Evolutionary conservation across 2,329 filamentous ascomycete genomes (phyloP).

Genomic region (Bipolaris oryzae): DNA sequence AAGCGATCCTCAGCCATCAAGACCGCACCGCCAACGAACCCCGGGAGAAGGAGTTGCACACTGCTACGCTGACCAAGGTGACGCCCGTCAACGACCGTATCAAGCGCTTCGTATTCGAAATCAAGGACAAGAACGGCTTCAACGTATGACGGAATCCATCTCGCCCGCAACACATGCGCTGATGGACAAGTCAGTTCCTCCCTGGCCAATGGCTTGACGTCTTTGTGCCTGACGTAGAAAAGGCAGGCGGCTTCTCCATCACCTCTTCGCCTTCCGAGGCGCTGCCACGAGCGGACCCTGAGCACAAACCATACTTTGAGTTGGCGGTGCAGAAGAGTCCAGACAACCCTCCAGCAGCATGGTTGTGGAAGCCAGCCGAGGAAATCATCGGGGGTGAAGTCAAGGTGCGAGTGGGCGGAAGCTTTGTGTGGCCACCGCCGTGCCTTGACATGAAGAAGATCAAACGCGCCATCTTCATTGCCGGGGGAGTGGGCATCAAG

Average conservation of each 20-base stretch:
- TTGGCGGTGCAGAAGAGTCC: slow-evolving; percentile 77
- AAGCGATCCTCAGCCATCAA: slow-evolving; percentile 59
- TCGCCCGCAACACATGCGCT: slow-evolving; percentile 36
- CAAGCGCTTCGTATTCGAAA: slow-evolving; percentile 69
- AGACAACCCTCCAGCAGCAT: slow-evolving; percentile 73
- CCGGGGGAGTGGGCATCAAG: slow-evolving; percentile 85
- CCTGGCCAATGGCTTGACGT: slow-evolving; percentile 91
- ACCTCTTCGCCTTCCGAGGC: slow-evolving; percentile 73
- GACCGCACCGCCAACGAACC: slow-evolving; percentile 77
- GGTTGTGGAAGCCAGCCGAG: slow-evolving; percentile 67
- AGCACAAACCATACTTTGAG: slow-evolving; percentile 65
- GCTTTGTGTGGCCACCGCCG: slow-evolving; percentile 77
- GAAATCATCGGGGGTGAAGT: slow-evolving; percentile 66
- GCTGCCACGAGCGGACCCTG: slow-evolving; percentile 29
- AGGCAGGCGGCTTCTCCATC: slow-evolving; percentile 86
- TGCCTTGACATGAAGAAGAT: slow-evolving; percentile 53
- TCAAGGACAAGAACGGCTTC: slow-evolving; percentile 58
- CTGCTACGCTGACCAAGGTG: slow-evolving; percentile 66
- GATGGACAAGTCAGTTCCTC: slow-evolving; percentile 61
- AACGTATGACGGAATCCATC: slow-evolving; percentile 52
- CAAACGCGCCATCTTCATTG: slow-evolving; percentile 72
- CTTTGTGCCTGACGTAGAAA: slow-evolving; percentile 69
- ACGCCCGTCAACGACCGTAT: slow-evolving; percentile 69
- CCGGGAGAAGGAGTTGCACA: slow-evolving; percentile 68
- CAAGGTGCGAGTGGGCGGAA: slow-evolving; percentile 75